Conservation (phyloP, 1,284 basidiomycete species). For the Malassezia brasiliensis region DNA sequence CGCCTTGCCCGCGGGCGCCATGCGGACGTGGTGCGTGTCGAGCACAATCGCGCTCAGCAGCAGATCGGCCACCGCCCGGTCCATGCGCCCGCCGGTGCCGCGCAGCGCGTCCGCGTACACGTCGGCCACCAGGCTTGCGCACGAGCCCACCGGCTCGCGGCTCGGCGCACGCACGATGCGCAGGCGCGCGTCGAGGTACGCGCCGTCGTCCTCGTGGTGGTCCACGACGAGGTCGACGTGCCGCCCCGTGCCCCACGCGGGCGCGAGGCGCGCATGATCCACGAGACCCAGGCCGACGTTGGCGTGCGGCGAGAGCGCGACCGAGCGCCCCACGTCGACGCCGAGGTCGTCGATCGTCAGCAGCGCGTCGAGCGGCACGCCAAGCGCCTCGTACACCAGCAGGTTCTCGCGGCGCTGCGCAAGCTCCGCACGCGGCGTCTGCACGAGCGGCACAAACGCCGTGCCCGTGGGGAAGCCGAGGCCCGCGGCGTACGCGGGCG, state of each 20-base stretch:
- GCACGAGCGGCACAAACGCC: constrained; percentile 60
- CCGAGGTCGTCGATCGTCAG: constrained; percentile 28
- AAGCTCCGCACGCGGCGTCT: constrained; percentile 63
- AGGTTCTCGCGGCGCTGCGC: constrained; percentile 73
- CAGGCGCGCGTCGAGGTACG: constrained; percentile 52
- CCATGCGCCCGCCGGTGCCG: not conserved
- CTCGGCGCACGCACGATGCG: constrained; percentile 31
- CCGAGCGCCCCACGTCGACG: constrained; percentile 16
- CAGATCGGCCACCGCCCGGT: constrained; percentile 26
- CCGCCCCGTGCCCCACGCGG: constrained; percentile 25
- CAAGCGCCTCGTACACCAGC: constrained; percentile 21
- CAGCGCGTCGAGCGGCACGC: constrained; percentile 16
- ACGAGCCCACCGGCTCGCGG: constrained; percentile 29
- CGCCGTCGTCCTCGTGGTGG: constrained; percentile 78
- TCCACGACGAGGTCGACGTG: constrained; percentile 73
- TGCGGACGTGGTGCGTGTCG: constrained; percentile 34
- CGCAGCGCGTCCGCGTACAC: constrained; percentile 17
- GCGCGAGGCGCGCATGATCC: constrained; percentile 25
- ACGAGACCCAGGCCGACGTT: constrained; percentile 28
- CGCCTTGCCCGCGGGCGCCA: constrained; percentile 26
- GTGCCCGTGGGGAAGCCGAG: constrained; percentile 16
- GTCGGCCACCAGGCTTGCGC: constrained; percentile 25
- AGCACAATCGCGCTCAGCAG: constrained; percentile 50
- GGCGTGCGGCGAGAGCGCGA: constrained; percentile 17
- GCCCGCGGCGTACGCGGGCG: constrained; percentile 12